Conservation (phyloP, 2,329 filamentous ascomycete genomes). For the Pseudogymnoascus sp. region DNA sequence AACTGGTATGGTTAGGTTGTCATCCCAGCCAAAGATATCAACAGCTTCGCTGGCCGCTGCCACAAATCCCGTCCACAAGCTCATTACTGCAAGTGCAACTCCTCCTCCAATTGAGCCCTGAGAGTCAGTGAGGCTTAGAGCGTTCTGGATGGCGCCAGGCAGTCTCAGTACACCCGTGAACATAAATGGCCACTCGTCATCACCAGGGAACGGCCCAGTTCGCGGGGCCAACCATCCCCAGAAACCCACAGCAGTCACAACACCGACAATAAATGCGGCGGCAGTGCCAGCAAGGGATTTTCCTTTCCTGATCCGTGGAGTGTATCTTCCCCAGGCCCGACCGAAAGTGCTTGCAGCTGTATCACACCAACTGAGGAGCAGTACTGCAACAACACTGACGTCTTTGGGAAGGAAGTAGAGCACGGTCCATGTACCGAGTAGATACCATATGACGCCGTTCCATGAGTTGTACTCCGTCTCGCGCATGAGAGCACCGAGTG, state of each 20-base stretch:
- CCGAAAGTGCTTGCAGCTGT: slow-evolving; percentile 94
- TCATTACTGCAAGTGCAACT: slow-evolving; percentile 69
- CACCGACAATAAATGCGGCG: slow-evolving; percentile 74
- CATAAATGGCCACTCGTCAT: slow-evolving; percentile 65
- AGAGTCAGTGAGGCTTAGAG: slow-evolving; percentile 50
- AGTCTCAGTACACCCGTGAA: slow-evolving; percentile 71
- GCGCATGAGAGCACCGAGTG: slow-evolving; percentile 86
- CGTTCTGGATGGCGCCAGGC: slow-evolving; percentile 47
- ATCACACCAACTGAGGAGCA: slow-evolving; percentile 95
- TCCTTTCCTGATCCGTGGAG: slow-evolving; percentile 70
- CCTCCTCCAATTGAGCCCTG: slow-evolving; percentile 59
- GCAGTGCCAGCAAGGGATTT: slow-evolving; percentile 88
- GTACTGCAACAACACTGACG: slow-evolving; percentile 76
- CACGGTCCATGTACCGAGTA: slow-evolving; percentile 81
- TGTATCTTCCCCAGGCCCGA: slow-evolving; percentile 80
- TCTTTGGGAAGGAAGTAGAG: slow-evolving; percentile 89
- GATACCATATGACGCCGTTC: slow-evolving; percentile 96
- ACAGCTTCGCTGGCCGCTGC: slow-evolving; percentile 84
- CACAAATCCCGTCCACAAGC: slow-evolving; percentile 78
- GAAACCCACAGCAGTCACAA: slow-evolving; percentile 75
- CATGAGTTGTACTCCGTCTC: slow-evolving; percentile 90
- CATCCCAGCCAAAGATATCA: slow-evolving; percentile 89
- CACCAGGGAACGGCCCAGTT: slow-evolving; percentile 57
- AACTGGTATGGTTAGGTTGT: slow-evolving; percentile 93
- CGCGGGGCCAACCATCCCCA: slow-evolving; percentile 77